phyloP scores from a whole-genome alignment of 2,329 filamentous ascomycete genomes.

The Neonectria faginata region DNA sequence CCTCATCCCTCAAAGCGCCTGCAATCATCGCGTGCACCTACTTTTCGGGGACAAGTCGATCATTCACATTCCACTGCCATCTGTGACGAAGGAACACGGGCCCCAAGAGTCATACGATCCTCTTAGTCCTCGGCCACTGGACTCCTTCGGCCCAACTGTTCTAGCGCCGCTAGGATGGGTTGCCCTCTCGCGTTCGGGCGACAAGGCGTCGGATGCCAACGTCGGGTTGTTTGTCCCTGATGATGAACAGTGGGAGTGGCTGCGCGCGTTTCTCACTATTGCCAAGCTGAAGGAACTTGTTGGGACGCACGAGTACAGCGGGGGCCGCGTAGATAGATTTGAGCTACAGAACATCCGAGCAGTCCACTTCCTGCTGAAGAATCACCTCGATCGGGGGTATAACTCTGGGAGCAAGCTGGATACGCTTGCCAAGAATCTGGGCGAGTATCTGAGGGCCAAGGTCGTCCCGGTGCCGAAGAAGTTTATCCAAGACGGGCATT shows the following conservation, averaged over 20 bases:
- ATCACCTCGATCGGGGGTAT: conserved; percentile 27
- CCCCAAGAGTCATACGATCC: conserved; percentile 43
- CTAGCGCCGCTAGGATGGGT: conserved; percentile 42
- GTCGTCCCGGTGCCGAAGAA: conserved; percentile 45
- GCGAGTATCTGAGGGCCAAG: conserved; percentile 47
- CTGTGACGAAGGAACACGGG: conserved; percentile 33
- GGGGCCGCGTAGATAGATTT: conserved; percentile 50
- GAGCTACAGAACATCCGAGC: conserved; percentile 42
- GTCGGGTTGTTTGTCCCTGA: conserved; percentile 57
- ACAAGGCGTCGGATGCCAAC: conserved; percentile 57
- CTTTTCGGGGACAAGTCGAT: conserved; percentile 31
- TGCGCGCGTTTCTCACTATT: conserved; percentile 54
- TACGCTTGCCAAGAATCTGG: conserved; percentile 49
- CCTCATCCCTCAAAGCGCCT: conserved; percentile 38
- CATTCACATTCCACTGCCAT: conserved; percentile 29
- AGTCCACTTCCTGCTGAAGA: conserved; percentile 28
- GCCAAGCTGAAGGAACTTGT: conserved; percentile 50
- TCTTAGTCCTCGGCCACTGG: conserved; percentile 13
- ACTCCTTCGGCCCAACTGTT: conserved; percentile 35
- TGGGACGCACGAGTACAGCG: conserved; percentile 47
- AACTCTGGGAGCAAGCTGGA: conserved; percentile 41
- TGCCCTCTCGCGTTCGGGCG: conserved; percentile 41
- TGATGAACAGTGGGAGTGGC: conserved; percentile 57
- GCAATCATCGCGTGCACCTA: conserved; percentile 38
- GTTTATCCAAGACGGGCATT: conserved; percentile 49